Evolutionary conservation across 768 basidiomycete species (phyloP), one percentile per base, ranked within the genome.

Genomic region (Paxillus involutus): DNA sequence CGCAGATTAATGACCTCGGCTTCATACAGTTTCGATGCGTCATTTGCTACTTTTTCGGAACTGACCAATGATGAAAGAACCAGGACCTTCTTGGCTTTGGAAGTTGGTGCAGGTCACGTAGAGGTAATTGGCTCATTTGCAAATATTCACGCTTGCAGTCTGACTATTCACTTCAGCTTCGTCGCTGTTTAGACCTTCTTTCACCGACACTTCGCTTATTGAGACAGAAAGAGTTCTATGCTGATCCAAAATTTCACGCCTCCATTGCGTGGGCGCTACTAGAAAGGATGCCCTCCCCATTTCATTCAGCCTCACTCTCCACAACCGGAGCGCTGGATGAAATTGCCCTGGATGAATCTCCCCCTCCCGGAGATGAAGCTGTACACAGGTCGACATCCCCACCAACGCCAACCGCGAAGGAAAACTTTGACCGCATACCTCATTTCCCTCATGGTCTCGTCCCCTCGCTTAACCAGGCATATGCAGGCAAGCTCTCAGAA

Each of bases 191-290:
- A 2, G 73, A 80, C 45, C 73, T 75, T 21, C 69, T 97, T 40
- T 75, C 78, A 5, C 86, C 88, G 1, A 73, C 77, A 7, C 72
- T 96, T 44, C 72, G 72, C 29, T 65, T 69, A 3, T 73, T 91
- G 33, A 85, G 86, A 49, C 88, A 95, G 59, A 85, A 86, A 58
- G 79, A 81, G 52, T 97, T 91, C 70, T 96, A 98, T 71, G 63
- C 74, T 33, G 73, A 82, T 30, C 93, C 95, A 17, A 82, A 86
- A 43, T 97, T 94, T 63, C 95, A 98, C 65, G 80, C 89, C 12
- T 95, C 93, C 2, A 84, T 97, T 51, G 92, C 85, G 10, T 97
- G 95, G 94, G 84, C 86, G 13, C 76, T 93, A 42, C 80, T 92
- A 47, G 75, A 81, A 33, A 56, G 57, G 40, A 16, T 51, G 32